Evolutionary conservation across 1,139 yeast species (phyloP).

Genomic region (Magnusiomyces ingens): DNA sequence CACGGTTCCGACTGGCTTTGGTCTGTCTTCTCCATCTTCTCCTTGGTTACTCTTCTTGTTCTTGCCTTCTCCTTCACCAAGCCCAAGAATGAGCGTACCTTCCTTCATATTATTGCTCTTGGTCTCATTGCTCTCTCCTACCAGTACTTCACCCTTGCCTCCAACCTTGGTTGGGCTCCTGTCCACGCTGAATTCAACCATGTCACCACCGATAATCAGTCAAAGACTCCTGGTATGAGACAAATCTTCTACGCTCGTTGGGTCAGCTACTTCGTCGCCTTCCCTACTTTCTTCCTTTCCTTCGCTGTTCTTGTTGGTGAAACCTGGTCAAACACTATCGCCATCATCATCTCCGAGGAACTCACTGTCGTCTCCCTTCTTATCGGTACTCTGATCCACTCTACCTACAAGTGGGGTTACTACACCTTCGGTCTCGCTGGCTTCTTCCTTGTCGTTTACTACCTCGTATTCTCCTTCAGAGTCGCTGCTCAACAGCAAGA

Average conservation of each 20-base stretch:
- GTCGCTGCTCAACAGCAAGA: slow-evolving; percentile 17
- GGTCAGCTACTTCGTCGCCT: slow-evolving; percentile 61
- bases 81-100: slow-evolving; percentile 38
- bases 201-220: slow-evolving; percentile 34
- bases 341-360: slow-evolving; percentile 42
- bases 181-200: slow-evolving; percentile 51
- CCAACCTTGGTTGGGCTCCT: slow-evolving; percentile 59
- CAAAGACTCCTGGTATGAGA: slow-evolving; percentile 40
- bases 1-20: slow-evolving; percentile 69
- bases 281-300: slow-evolving; percentile 47
- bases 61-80: slow-evolving; percentile 36
- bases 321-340: slow-evolving; percentile 34
- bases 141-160: slow-evolving; percentile 57
- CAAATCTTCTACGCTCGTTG: slow-evolving; percentile 61
- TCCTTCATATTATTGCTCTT: slow-evolving; percentile 43
- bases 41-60: slow-evolving; percentile 40
- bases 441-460: slow-evolving; percentile 21
- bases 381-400: slow-evolving; percentile 47
- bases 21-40: slow-evolving; percentile 54
- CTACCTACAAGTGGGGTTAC: slow-evolving; percentile 65
- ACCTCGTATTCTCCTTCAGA: slow-evolving; percentile 21
- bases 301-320: slow-evolving; percentile 44
- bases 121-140: slow-evolving; percentile 44
- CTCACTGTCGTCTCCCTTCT: slow-evolving; percentile 48
- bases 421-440: slow-evolving; percentile 38